A percentile compares a stretch with the other conserved stretches of the same genome.
Conservation (phyloP, 345 rosid species). For the Bruguiera sexangula region DNA sequence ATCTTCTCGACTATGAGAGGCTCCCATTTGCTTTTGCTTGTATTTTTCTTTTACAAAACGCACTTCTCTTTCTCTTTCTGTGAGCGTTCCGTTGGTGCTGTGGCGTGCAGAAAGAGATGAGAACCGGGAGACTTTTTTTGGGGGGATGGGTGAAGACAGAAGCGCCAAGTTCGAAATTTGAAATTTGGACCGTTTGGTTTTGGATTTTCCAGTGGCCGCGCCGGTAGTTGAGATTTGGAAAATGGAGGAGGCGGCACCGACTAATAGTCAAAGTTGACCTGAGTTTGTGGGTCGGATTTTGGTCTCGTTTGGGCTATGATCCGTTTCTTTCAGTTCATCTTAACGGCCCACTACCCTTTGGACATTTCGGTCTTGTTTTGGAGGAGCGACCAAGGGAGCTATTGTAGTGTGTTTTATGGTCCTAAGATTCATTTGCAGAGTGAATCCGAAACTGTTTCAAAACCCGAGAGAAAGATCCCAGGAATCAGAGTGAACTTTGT, state of each 20-base stretch:
- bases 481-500: not conserved
- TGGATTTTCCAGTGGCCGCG: no score
- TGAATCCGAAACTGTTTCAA: not conserved
- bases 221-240: not conserved
- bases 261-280: no score
- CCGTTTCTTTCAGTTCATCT: no score
- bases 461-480: not conserved
- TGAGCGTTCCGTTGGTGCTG: not conserved
- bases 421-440: no score
- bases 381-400: no score
- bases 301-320: not conserved
- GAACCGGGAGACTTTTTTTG: not conserved
- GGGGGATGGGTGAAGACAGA: not conserved
- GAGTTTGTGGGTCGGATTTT: not conserved
- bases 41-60: not conserved
- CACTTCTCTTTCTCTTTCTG: not conserved
- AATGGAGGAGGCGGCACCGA: not conserved
- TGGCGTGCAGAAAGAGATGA: not conserved
- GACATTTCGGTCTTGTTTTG: no score
- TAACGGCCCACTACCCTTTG: no score
- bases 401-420: no score
- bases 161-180: conserved; percentile 56
- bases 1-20: conserved; percentile 62
- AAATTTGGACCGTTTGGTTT: conserved; percentile 34
- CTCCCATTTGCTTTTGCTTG: conserved; percentile 49